Percentiles rank a stretch among this genome's conserved stretches.
These are phyloP conservation scores for Gynochthodes officinalis DNA, from an alignment of 257 asterid species.

Conservation along the genomic window DNA sequence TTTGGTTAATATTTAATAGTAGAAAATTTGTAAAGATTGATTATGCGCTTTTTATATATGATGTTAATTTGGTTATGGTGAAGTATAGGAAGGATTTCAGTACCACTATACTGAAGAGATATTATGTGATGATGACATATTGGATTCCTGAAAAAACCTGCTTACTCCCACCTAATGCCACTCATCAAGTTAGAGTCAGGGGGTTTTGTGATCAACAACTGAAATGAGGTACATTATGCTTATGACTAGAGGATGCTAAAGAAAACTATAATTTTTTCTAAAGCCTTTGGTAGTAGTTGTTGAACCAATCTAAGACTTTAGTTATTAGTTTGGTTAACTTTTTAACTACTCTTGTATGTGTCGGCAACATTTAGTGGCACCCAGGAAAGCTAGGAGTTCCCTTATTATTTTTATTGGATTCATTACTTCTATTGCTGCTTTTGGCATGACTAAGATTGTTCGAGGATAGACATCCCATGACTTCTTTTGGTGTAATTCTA, in stretches of 20 bases:
- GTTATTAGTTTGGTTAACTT: background rate
- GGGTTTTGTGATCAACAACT: slow-evolving; percentile 65
- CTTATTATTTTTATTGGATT: too few species aligned
- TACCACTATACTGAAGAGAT: slow-evolving; percentile 84
- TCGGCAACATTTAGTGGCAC: too few species aligned
- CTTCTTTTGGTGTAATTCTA: too few species aligned
- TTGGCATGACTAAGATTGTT: too few species aligned
- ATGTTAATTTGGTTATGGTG: slow-evolving; percentile 8
- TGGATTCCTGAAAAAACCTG: slow-evolving; percentile 81
- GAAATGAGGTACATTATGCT: slow-evolving; percentile 48
- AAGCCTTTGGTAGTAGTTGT: background rate
- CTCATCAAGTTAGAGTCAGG: slow-evolving; percentile 95
- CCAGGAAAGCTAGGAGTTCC: background rate
- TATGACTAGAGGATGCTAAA: background rate
- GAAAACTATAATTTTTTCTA: background rate
- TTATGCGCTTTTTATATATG: background rate
- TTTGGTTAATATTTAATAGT: background rate
- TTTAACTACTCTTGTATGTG: background rate
- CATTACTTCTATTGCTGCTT: too few species aligned
- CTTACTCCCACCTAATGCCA: slow-evolving; percentile 78
- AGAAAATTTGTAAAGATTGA: background rate
- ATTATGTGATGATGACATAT: slow-evolving; percentile 75
- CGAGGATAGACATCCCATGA: too few species aligned
- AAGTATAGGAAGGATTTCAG: slow-evolving; percentile 66
- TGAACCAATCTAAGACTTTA: background rate